Evolutionary conservation across 2,329 filamentous ascomycete genomes (phyloP).

Genomic region (Colletotrichum melonis): DNA sequence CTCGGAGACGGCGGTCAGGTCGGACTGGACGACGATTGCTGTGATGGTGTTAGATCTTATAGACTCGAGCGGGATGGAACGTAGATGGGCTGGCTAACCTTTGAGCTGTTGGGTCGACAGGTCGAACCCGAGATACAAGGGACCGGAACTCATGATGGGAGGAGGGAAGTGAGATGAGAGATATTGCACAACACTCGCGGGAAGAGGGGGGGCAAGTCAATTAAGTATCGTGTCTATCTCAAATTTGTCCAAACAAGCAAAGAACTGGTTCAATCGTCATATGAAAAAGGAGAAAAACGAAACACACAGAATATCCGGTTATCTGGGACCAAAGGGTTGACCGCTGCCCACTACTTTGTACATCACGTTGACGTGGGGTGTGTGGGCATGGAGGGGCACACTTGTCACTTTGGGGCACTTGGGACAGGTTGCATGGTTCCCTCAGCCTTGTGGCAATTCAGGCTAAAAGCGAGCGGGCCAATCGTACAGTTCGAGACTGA

Average conservation of each 20-base stretch:
- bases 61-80: background rate
- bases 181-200: background rate
- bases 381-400: conserved; percentile 28
- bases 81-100: conserved; percentile 60
- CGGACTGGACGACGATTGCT: conserved; percentile 87
- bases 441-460: conserved; percentile 34
- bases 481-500: conserved; percentile 5
- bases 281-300: background rate
- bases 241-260: background rate
- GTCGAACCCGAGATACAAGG: conserved; percentile 92
- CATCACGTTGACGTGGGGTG: conserved; percentile 36
- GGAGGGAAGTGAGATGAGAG: background rate
- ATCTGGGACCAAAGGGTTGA: conserved; percentile 23
- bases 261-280: background rate
- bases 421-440: conserved; percentile 22
- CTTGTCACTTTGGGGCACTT: conserved; percentile 7
- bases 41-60: conserved; percentile 16
- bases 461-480: conserved; percentile 30
- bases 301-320: background rate
- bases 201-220: background rate
- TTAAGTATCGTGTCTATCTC: conserved; percentile 10
- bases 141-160: conserved; percentile 49
- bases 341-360: conserved; percentile 12
- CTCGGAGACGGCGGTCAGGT: conserved; percentile 83
- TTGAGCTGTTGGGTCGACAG: conserved; percentile 97